These are phyloP conservation scores for Claviceps monticola DNA, from an alignment of 2,329 filamentous ascomycete species.

Conservation along the genomic window DNA sequence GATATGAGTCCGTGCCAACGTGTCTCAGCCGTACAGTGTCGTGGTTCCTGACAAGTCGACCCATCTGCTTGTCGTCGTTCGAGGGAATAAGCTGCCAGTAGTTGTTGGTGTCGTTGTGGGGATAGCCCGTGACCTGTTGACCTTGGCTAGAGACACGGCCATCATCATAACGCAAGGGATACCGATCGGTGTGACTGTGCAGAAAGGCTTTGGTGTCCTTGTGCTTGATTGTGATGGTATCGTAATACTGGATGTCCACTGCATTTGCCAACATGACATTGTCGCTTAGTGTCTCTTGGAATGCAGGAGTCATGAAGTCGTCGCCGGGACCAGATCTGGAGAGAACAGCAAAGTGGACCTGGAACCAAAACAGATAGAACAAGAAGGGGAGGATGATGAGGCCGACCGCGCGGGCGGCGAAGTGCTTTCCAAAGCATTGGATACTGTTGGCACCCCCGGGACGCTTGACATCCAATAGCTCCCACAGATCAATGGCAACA, in stretches of 20 bases:
- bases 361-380: conserved; percentile 99
- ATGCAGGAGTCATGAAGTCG: conserved; percentile 97
- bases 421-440: conserved; percentile 74
- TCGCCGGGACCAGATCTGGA: conserved; percentile 83
- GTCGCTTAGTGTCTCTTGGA: conserved; percentile 93
- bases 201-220: conserved; percentile 96
- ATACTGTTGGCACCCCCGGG: conserved; percentile 68
- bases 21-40: conserved; percentile 81
- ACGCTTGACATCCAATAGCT: conserved; percentile 78
- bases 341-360: conserved; percentile 92
- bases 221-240: conserved; percentile 75
- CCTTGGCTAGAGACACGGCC: conserved; percentile 94
- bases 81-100: conserved; percentile 84
- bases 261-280: conserved; percentile 85
- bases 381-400: conserved; percentile 86
- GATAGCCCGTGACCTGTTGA: conserved; percentile 96
- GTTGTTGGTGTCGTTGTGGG: conserved; percentile 98
- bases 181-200: conserved; percentile 79
- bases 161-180: conserved; percentile 92
- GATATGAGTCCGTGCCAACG: conserved; percentile 67
- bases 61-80: conserved; percentile 41
- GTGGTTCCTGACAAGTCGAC: conserved; percentile 62
- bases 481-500: conserved; percentile 90
- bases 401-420: conserved; percentile 71
- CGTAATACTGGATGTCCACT: conserved; percentile 77